Evolutionary conservation across 768 basidiomycete species (phyloP).

Genomic region (Tricholoma bakamatsutake): DNA sequence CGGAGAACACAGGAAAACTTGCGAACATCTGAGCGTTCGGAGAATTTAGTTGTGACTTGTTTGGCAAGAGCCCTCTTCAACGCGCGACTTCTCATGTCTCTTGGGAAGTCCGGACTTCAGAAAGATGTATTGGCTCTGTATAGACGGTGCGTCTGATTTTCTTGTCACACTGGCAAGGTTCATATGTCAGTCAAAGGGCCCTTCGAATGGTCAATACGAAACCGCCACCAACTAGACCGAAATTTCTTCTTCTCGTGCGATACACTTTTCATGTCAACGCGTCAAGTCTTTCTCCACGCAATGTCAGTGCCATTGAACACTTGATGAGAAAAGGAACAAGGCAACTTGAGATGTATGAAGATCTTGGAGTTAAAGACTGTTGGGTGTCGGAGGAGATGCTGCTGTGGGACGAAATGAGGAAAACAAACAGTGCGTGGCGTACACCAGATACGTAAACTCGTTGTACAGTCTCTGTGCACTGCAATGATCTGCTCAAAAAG

Average conservation of each 20-base stretch:
- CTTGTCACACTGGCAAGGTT: not conserved
- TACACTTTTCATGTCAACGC: conserved; percentile 68
- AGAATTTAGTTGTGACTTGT: conserved; percentile 1
- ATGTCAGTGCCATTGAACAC: conserved; percentile 69
- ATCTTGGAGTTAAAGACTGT: conserved; percentile 62
- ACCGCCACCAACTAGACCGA: conserved; percentile 50
- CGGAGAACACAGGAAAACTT: conserved; percentile 26
- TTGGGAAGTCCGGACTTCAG: conserved; percentile 38
- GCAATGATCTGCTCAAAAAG: not conserved
- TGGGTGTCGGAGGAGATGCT: conserved; percentile 69
- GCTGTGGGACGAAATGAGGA: conserved; percentile 47
- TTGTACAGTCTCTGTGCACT: not conserved
- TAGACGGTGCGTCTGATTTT: conserved; percentile 29
- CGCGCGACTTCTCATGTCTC: conserved; percentile 15
- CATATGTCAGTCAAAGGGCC: conserved; percentile 39
- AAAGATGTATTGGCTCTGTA: conserved; percentile 47
- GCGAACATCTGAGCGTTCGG: conserved; percentile 16
- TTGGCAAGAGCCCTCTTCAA: not conserved
- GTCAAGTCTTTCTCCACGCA: conserved; percentile 51
- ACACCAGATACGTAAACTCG: not conserved
- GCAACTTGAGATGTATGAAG: conserved; percentile 69
- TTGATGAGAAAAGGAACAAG: conserved; percentile 62
- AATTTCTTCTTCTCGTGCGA: conserved; percentile 63
- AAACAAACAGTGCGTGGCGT: not conserved
- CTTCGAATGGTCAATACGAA: conserved; percentile 71